Base-by-base conservation (phyloP, 805 yeast species). In the Nakazawaea pomicola region DNA sequence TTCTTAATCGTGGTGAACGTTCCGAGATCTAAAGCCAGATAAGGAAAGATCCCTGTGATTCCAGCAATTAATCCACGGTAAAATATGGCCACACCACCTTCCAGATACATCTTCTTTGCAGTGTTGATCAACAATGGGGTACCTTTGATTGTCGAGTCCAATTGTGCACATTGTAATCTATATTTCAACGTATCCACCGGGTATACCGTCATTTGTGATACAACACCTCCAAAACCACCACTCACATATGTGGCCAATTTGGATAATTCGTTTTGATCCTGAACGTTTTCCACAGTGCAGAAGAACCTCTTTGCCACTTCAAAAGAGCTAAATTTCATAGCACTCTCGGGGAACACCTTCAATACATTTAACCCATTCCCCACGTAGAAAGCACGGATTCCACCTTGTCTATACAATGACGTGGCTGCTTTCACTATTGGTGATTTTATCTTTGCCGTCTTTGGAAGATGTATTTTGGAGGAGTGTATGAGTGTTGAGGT, bases 151-250 rank as follows among this genome's bases (percentile, higher is more conserved):
- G 68, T 62, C 3, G 79, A 72, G 48, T 82, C 86, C 37, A 86
- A 66, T 25, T 90, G 80, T 7, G 95, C 95, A 64, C 98, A 93
- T 60, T 93, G 99, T 34, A 93, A 70, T 53, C 99, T 75, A 60
- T 86, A 93, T 59, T 93, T 93, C 40, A 93, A 67, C 0, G 99
- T 93, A 63, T 93, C 99, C 11, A 93, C 81, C 6, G 99, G 99
- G 59, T 93, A 93, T 3, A 91, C 96, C 0, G 93, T 74, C 53
- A 90, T 78, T 61, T 93, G 99, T 1, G 97, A 84, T 19, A 81
- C 77, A 43, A 93, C 95, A 56, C 99, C 99, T 31, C 97, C 99
- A 32, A 93, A 58, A 36, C 99, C 99, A 62, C 99, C 99, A 18
- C 96, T 89, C 24, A 87, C 59, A 56, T 89, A 93, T 0, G 96